Evolutionary conservation across 441 rosid genomes (phyloP), one percentile per base, ranked within the genome.

Genomic region (Mallotus japonicus): DNA sequence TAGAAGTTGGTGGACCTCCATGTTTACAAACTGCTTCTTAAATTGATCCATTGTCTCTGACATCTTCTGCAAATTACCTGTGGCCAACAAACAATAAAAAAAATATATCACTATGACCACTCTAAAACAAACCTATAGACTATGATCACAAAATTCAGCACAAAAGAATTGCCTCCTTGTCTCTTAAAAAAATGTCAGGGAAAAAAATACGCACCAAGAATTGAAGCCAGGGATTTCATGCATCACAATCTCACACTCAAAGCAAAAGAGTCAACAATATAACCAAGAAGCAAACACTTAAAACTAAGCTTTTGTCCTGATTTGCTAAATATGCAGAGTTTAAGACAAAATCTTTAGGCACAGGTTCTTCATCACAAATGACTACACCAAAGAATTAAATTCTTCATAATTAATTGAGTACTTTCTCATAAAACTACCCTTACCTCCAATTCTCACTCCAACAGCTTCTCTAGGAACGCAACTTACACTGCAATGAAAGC

Each of bases 1-100:
- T 24, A 24, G 28, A 24, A 24, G 28, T 24, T 24, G 28, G 28
- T 93, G 98, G 32, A 89, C 98, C 80, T 93, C 97, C 97, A 93
- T 93, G 84, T 93, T 93, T 75, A 93, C 98, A 79, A 91, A 93
- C 72, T 91, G 97, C 88, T 91, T 93, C 92, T 93, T 97, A 62
- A 91, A 93, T 63, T 82, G 85, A 77, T 93, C 97, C 95, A 93
- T 93, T 0, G 95, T 91, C 86, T 89, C 92, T 0, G 95, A 93
- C 95, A 93, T 93, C 84, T 93, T 93, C 84, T 91, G 95, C 83
- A 93, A 83, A 76, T 93, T 89, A 70, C 98, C 93, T 91, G 83
- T 68, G 81, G 22, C 62, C 53, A 37, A 6, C 42, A 62, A 20
- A 5, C 15, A 19, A 49, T 63, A 9, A 51, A 67, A 9, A 56